Percentiles rank a stretch among this genome's conserved stretches.
These are phyloP conservation scores for Bruguiera hainesii DNA, from an alignment of 441 rosid species.

Conservation along the genomic window DNA sequence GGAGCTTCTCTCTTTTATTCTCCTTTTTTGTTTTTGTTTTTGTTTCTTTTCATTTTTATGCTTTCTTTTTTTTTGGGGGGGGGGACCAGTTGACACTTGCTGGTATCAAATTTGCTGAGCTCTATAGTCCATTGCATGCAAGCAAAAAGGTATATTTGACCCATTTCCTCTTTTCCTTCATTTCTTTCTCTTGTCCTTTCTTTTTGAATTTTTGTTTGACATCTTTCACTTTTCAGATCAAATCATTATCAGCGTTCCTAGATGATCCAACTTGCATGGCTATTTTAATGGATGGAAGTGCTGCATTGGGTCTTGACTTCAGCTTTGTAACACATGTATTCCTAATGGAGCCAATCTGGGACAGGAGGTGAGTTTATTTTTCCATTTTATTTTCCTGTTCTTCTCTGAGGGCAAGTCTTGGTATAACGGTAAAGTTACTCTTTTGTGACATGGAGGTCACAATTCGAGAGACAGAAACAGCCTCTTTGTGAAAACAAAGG, in stretches of 20 bases:
- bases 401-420: too few relatives aligned
- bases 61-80: slow-evolving; percentile 2
- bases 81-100: slow-evolving; percentile 61
- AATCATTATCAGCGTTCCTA: slow-evolving; percentile 67
- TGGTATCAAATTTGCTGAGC: slow-evolving; percentile 74
- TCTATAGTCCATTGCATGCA: slow-evolving; percentile 89
- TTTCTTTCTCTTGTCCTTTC: slow-evolving; percentile 6
- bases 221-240: slow-evolving; percentile 50
- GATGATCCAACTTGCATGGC: slow-evolving; percentile 71
- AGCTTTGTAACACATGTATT: slow-evolving; percentile 90
- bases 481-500: too few relatives aligned
- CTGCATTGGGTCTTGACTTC: slow-evolving; percentile 95
- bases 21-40: slow-evolving; percentile 9
- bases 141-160: slow-evolving; percentile 56
- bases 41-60: not conserved
- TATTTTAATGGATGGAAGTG: slow-evolving; percentile 97
- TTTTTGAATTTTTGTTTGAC: slow-evolving; percentile 10
- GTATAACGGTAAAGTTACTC: too few relatives aligned
- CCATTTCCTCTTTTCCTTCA: slow-evolving; percentile 1
- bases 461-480: too few relatives aligned
- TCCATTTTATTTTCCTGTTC: not conserved
- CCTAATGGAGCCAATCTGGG: slow-evolving; percentile 99
- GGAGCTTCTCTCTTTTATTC: slow-evolving; percentile 3
- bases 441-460: too few relatives aligned
- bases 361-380: slow-evolving; percentile 58